These are phyloP conservation scores for Suhomyces panamericanus DNA, from an alignment of 1,139 yeast species.

Conservation along the genomic window DNA sequence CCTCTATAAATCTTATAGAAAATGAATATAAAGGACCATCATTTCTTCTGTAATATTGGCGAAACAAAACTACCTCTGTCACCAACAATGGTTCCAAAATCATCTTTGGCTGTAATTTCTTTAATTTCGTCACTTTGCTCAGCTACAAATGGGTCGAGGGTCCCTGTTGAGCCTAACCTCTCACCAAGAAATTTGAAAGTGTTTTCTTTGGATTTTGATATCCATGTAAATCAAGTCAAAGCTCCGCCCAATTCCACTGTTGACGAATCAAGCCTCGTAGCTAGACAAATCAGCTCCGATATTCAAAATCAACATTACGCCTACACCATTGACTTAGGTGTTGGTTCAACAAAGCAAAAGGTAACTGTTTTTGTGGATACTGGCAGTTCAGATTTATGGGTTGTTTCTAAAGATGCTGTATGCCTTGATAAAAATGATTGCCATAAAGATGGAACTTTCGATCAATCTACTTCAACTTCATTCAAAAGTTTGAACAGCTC, in stretches of 20 bases:
- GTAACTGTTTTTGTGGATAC: slow-evolving; percentile 19
- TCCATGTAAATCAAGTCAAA: not conserved
- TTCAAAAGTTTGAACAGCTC: slow-evolving; percentile 5
- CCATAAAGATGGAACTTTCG: slow-evolving; percentile 12
- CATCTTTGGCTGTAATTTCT: not conserved
- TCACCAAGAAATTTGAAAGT: not conserved
- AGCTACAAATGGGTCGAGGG: not conserved
- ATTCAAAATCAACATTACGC: too few relatives aligned
- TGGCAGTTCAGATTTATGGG: slow-evolving; percentile 26
- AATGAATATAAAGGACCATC: too few relatives aligned
- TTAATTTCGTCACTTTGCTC: not conserved
- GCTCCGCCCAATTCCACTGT: not conserved
- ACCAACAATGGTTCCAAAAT: not conserved
- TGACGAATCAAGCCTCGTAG: too few relatives aligned
- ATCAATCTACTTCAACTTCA: slow-evolving; percentile 11
- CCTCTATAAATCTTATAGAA: too few relatives aligned
- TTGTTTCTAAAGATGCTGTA: slow-evolving; percentile 22
- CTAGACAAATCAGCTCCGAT: too few relatives aligned
- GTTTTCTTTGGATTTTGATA: not conserved
- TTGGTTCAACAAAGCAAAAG: slow-evolving; percentile 14
- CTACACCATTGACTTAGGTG: not conserved
- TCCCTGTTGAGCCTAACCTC: not conserved
- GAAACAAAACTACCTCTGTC: not conserved
- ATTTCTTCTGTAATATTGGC: too few relatives aligned
- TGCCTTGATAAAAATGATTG: slow-evolving; percentile 23